Conservation (phyloP, 2,329 filamentous ascomycete species). For the Apiospora saccharicola region DNA sequence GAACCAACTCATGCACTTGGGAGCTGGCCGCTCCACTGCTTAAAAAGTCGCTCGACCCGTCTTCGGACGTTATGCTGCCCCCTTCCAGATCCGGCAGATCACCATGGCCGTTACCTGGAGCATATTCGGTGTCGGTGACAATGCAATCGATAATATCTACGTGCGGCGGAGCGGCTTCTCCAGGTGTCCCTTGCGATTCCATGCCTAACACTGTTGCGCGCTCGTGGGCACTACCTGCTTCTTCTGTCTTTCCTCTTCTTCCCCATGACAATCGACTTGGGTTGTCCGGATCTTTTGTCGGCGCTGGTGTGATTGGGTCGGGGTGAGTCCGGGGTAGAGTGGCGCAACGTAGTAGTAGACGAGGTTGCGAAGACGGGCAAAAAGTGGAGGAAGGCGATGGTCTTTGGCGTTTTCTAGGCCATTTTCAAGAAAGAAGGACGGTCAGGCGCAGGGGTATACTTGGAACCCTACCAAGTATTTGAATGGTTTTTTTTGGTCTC, state of each 20-base stretch:
- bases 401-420: background rate
- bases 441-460: background rate
- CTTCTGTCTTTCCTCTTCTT: background rate
- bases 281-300: background rate
- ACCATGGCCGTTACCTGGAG: conserved; percentile 1
- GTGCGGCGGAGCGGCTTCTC: conserved; percentile 2
- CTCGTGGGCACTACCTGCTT: conserved; percentile 15
- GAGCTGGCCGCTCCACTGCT: conserved; percentile 39
- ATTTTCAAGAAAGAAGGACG: background rate
- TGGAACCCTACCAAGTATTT: background rate
- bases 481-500: background rate
- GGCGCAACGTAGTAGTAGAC: background rate
- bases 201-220: conserved; percentile 17
- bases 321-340: background rate
- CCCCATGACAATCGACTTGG: conserved; percentile 15
- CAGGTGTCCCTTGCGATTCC: conserved; percentile 7
- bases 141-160: background rate
- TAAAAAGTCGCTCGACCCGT: conserved; percentile 36
- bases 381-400: background rate
- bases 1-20: conserved; percentile 25
- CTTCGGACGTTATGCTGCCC: conserved; percentile 19
- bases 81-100: conserved; percentile 23
- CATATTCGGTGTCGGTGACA: conserved; percentile 3
- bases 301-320: background rate
- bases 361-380: background rate